phyloP scores from a whole-genome alignment of 805 yeast species.

The Wickerhamomyces xylosicus region DNA sequence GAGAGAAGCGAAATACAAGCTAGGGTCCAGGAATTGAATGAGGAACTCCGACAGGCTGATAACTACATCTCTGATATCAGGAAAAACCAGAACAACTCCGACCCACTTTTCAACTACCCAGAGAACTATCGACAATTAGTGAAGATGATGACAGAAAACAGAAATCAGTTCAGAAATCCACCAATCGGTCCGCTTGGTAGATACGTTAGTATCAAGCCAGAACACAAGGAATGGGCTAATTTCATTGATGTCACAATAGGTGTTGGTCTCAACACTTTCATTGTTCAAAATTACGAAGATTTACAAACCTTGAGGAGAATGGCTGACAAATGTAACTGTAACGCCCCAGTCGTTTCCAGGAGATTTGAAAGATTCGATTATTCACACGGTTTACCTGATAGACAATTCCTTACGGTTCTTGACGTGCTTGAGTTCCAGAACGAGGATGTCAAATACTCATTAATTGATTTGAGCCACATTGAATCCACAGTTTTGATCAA shows the following conservation, averaged over 20 bases:
- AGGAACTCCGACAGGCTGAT: constrained; percentile 1
- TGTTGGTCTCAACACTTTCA: constrained; percentile 45
- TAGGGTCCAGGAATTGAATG: too few species aligned
- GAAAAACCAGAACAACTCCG: background rate
- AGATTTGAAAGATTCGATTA: constrained; percentile 49
- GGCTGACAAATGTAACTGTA: constrained; percentile 22
- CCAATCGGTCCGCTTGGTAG: constrained; percentile 83
- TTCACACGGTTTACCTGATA: constrained; percentile 31
- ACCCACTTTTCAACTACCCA: constrained; percentile 8
- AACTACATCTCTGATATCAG: constrained; percentile 1
- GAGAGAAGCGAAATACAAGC: background rate
- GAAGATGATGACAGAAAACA: constrained; percentile 8
- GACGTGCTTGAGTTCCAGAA: constrained; percentile 52
- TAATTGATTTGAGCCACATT: constrained; percentile 53
- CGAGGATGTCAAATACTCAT: constrained; percentile 42
- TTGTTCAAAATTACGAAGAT: constrained; percentile 59
- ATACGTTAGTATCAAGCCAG: constrained; percentile 43
- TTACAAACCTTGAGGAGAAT: constrained; percentile 29
- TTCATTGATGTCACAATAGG: constrained; percentile 48
- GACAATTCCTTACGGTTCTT: constrained; percentile 34
- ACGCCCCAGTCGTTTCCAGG: constrained; percentile 37
- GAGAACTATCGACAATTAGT: constrained; percentile 1
- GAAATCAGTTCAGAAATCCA: constrained; percentile 28
- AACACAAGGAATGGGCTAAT: constrained; percentile 44
- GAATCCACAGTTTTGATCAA: constrained; percentile 49